Evolutionary conservation across 805 yeast genomes (phyloP).

Genomic region (Danielia reshetovae): DNA sequence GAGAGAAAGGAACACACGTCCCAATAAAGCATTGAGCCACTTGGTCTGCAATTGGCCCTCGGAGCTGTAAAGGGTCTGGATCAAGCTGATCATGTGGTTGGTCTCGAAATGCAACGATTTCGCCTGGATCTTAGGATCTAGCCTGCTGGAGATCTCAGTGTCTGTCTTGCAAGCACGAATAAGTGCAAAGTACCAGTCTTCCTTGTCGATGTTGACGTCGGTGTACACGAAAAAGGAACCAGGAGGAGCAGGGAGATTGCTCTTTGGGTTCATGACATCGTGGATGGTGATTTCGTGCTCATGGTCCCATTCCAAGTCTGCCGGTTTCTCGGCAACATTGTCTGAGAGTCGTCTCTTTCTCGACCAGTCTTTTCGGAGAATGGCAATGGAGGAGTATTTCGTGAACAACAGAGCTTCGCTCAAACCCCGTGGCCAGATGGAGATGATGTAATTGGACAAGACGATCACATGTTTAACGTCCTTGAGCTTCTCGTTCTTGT

Average conservation of each 20-base stretch:
- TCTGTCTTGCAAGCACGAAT: conserved; percentile 66
- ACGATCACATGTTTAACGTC: conserved; percentile 78
- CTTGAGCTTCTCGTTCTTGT: conserved; percentile 61
- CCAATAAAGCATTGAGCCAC: conserved; percentile 88
- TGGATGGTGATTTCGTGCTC: conserved; percentile 17
- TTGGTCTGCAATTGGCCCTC: conserved; percentile 79
- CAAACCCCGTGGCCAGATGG: conserved; percentile 80
- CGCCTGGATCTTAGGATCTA: conserved; percentile 60
- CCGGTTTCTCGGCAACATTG: conserved; percentile 7
- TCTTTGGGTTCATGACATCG: conserved; percentile 22
- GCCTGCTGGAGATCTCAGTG: conserved; percentile 7
- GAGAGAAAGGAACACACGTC: conserved; percentile 73
- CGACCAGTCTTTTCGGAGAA: conserved; percentile 47
- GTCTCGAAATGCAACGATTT: conserved; percentile 70
- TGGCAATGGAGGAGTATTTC: conserved; percentile 72
- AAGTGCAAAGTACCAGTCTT: conserved; percentile 88
- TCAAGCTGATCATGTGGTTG: conserved; percentile 64
- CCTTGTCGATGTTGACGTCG: conserved; percentile 78
- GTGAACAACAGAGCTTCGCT: conserved; percentile 79
- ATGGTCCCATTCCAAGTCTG: conserved; percentile 7
- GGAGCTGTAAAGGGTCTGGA: conserved; percentile 73
- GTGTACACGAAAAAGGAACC: conserved; percentile 60
- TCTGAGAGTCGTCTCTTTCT: conserved; percentile 20
- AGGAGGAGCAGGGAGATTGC: conserved; percentile 28
- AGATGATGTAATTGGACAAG: conserved; percentile 62